Base-by-base conservation (phyloP, 768 basidiomycete genomes). In the Rubroboletus satanas region DNA sequence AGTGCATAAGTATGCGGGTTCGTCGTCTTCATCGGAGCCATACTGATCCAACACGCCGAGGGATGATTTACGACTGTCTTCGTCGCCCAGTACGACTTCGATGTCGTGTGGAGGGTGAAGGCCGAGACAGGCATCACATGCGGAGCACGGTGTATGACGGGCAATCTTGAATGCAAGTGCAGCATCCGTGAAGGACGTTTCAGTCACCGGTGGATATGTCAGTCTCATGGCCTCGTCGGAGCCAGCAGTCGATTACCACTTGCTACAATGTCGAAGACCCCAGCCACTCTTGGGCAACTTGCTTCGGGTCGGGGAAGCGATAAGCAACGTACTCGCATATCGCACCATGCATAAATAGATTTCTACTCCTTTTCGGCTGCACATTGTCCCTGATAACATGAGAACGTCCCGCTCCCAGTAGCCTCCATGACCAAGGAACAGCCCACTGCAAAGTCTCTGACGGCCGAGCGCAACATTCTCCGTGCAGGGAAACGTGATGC, bases 101-200 rank as follows among this genome's bases (percentile, higher is more conserved):
- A 83, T 73, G 52, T 75, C 76, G 14, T 73, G 71, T 29, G 83
- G 79, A 29, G 93, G 92, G 49, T 78, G 83, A 26, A 95, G 77
- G 18, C 88, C 85, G n/a, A 68, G 51, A 65, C 93, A 95, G n/a
- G 75, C 65, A 14, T 71, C 66, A 63, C 93, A 96, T 38, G 68
- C 64, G 3, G 80, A 72, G 66, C 93, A 96, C 0, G 78, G 75
- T 4, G 88, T 82, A 71, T 93, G 92, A 15, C 93, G 82, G 6
- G 93, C 89, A 53, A 93, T 87, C 75, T 92, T 94, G 60, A 91
- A 77, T 14, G 83, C 73, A 2, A 84, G 69, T 10, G 80, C 77
- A 35, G 75, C 68, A 49, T 80, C 67, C 18, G 75, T 76, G 48
- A 87, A 78, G 15, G 73, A 71, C 56, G 77, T 67, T 46, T 77